Evolutionary conservation across 2,329 filamentous ascomycete species (phyloP), one percentile per base, ranked within the genome.

Genomic region (Beauveria rudraprayagi): DNA sequence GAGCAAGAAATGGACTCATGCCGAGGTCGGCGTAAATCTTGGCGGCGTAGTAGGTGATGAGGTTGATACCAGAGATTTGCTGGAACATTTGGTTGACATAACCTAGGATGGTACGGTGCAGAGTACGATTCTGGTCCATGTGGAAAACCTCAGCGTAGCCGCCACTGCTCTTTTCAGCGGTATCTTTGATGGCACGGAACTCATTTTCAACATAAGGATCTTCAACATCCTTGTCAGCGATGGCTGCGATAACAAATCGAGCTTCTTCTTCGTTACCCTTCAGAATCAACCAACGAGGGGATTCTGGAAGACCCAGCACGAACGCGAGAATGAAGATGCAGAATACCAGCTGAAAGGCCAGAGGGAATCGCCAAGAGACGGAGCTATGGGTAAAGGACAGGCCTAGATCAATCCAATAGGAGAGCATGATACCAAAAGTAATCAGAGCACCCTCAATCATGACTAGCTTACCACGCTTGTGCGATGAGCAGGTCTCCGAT

Each of bases 101-200:
- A 24, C 83, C 86, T 63, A 87, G 82, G 64, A 86, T 70, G 56
- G 88, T 79, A 17, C 86, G 78, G 53, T 78, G 86, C 3, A 86
- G 77, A 46, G 71, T 67, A 30, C 86, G 80, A 78, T 84, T 86
- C 60, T 80, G 71, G 28, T 80, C 79, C 8, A 82, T 77, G 14
- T 75, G 79, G 67, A 87, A 86, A 72, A 87, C 79, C 58, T 85
- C 77, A 2, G 68, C 69, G 77, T 82, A 87, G 2, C 78, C 82
- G 4, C 83, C 78, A 58, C 88, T 86, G 34, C 84, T 86, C 69
- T 92, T 88, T n/a, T 84, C 73, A n/a, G 89, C 86, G 1, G 88
- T 84, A 58, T 86, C 82, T 65, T 82, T 82, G 68, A 88, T 88
- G 63, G 85, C 80, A 50, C 76, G 75, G 69, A 82, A 84, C 67